These are phyloP conservation scores for Opeltia flavorubescens DNA, from an alignment of 495 filamentous ascomycete species.

Conservation along the genomic window DNA sequence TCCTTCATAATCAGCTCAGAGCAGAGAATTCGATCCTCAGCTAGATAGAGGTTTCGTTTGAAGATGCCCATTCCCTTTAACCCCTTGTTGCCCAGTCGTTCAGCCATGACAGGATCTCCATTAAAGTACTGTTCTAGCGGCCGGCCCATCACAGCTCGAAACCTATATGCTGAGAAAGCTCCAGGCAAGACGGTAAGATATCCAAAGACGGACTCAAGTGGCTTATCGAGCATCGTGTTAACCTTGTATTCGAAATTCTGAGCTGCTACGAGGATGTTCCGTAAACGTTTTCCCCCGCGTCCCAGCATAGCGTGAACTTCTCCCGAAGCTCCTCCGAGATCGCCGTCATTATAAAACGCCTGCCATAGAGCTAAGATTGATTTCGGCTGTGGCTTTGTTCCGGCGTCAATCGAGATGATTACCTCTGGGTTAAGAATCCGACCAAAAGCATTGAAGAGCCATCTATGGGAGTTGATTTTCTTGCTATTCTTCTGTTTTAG, in stretches of 20 bases:
- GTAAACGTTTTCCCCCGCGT: slow-evolving; percentile 73
- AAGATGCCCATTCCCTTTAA: slow-evolving; percentile 99
- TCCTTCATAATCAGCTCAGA: slow-evolving; percentile 98
- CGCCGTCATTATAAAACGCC: slow-evolving; percentile 97
- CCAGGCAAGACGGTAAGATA: slow-evolving; percentile 96
- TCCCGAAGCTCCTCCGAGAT: slow-evolving; percentile 94
- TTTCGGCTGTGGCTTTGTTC: slow-evolving; percentile 89
- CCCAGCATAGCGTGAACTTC: slow-evolving; percentile 99
- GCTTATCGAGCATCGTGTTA: slow-evolving; percentile 96
- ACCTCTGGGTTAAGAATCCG: slow-evolving; percentile 93
- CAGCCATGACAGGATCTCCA: slow-evolving; percentile 93
- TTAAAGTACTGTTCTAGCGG: slow-evolving; percentile 98
- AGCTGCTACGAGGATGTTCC: slow-evolving; percentile 88
- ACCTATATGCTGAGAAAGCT: slow-evolving; percentile 96
- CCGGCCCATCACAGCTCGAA: slow-evolving; percentile 93
- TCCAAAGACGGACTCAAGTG: slow-evolving; percentile 88
- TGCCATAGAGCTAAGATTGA: slow-evolving; percentile 91
- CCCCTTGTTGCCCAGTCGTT: slow-evolving; percentile 90
- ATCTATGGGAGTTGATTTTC: slow-evolving; percentile 99
- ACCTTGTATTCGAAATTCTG: slow-evolving; percentile 99
- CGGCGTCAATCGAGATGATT: slow-evolving; percentile 90
- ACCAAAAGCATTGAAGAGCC: slow-evolving; percentile 98
- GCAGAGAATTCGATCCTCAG: slow-evolving; percentile 98
- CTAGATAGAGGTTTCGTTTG: slow-evolving; percentile 99
- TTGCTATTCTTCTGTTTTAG: slow-evolving; percentile 98